phyloP scores from a whole-genome alignment of 2,329 filamentous ascomycete genomes.

The Pseudocercospora pini-densiflorae region DNA sequence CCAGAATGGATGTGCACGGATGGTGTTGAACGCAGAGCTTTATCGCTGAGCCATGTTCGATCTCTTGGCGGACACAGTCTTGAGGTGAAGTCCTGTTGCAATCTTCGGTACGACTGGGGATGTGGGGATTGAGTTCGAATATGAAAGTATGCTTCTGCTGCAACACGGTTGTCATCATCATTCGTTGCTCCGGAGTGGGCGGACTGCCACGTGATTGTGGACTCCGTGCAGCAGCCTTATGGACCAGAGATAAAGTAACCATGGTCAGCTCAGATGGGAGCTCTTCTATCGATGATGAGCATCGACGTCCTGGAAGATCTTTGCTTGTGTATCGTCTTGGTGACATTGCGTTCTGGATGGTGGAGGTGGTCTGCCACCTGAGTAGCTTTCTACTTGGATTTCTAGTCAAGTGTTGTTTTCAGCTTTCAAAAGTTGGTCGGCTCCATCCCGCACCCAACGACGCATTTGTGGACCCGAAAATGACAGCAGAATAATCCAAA shows the following conservation, averaged over 20 bases:
- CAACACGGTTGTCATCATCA: neutral
- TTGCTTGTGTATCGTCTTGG: neutral
- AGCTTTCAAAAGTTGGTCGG: neutral
- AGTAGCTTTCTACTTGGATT: neutral
- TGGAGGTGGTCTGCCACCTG: neutral
- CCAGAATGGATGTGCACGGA: neutral
- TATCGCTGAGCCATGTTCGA: neutral
- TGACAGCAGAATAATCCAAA: neutral
- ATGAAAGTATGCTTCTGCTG: neutral
- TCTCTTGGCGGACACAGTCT: neutral
- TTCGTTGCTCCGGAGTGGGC: neutral
- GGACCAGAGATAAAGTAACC: neutral
- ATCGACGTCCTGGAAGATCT: neutral
- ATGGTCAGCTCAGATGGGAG: neutral
- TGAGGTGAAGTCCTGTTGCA: conserved; percentile 1
- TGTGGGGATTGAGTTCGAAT: conserved; percentile 5
- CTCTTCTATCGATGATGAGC: neutral
- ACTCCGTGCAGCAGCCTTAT: neutral
- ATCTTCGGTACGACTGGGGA: neutral
- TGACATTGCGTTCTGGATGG: neutral
- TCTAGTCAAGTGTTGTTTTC: neutral
- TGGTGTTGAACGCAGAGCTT: neutral
- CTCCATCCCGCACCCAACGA: neutral
- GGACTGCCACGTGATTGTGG: neutral
- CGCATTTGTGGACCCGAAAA: neutral